Base-by-base conservation (phyloP, 2,329 filamentous ascomycete genomes). In the Orbilia brochopaga region DNA sequence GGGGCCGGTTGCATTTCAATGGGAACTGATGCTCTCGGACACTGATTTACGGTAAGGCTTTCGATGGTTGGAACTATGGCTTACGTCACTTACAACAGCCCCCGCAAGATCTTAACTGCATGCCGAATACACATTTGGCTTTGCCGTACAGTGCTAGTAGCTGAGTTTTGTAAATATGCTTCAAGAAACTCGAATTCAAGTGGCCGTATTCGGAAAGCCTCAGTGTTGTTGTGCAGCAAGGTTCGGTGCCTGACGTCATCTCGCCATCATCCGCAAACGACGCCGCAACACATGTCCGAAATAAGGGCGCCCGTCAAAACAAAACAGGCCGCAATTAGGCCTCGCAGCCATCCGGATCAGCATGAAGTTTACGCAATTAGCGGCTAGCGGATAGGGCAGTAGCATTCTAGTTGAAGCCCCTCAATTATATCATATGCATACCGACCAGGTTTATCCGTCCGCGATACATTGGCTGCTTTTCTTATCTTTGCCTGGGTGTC, bases 231-330 rank as follows among this genome's bases (percentile, higher is more conserved):
- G n/a, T 64, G 51, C 24, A 64, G 60, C 23, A 64, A 64, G 19
- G 51, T 64, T 64, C 51, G 19, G 32, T 30, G 17, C 40, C 53
- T 64, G 66, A 70, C 50, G 59, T 70, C 66, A 70, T 24, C 59
- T 70, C 59, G 32, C 66, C 66, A 64, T 70, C 66, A 70, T 70
- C n/a, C 51, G 53, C 30, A 19, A 35, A 55, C 51, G 52, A 24
- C 46, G 57, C 53, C 52, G 17, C 58, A 52, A 57, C 56, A 44
- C 30, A 27, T 53, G 42, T 2, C 35, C 48, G 40, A 51, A 42
- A 54, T 35, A 60, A 37, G 48, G 17, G 30, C 19, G 58, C 35
- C 23, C 8, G 44, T 21, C 65, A 44, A 46, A n/a, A n/a, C 51
- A 13, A 51, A 62, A 52, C 50, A 69, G 51, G 30, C 54, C 56